These are phyloP conservation scores for Canna indica DNA, from an alignment of 176 grass and related monocot genomes.

Conservation along the genomic window DNA sequence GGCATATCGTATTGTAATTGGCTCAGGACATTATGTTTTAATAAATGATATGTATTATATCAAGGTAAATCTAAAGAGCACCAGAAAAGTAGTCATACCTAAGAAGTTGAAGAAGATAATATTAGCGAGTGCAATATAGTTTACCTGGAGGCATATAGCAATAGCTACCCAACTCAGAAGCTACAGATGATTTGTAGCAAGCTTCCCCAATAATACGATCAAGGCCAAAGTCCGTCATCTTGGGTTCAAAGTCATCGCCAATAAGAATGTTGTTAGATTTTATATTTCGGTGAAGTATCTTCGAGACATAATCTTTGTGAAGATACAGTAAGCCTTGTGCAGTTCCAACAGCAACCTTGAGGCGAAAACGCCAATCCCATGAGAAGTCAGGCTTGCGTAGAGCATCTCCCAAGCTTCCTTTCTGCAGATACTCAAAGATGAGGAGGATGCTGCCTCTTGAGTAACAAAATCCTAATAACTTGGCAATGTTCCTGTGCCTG, in stretches of 20 bases:
- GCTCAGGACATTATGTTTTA: not conserved
- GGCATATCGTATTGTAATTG: not conserved
- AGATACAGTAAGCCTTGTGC: constrained; percentile 52
- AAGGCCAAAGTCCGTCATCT: constrained; percentile 37
- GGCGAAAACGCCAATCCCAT: constrained; percentile 30
- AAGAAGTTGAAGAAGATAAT: too few species aligned
- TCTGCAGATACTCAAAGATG: constrained; percentile 43
- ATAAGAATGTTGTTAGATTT: constrained; percentile 69
- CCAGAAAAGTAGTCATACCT: too few species aligned
- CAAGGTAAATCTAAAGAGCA: too few species aligned
- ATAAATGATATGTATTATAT: too few species aligned
- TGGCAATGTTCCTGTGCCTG: constrained; percentile 56
- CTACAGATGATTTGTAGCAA: constrained; percentile 28
- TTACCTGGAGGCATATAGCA: constrained; percentile 63
- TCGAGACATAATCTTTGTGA: constrained; percentile 39
- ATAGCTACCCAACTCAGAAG: constrained; percentile 31
- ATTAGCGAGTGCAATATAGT: too few species aligned
- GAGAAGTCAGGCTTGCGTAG: constrained; percentile 28
- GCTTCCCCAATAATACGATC: constrained; percentile 41
- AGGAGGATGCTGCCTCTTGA: constrained; percentile 30
- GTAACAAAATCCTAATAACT: constrained; percentile 57
- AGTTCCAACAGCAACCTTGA: constrained; percentile 45
- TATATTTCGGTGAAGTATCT: constrained; percentile 46
- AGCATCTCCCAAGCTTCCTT: constrained; percentile 45
- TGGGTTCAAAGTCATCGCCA: constrained; percentile 45